A percentile compares a stretch with the other conserved stretches of the same genome.
phyloP scores from a whole-genome alignment of 805 yeast genomes.

The Limtongozyma cylindracea region DNA sequence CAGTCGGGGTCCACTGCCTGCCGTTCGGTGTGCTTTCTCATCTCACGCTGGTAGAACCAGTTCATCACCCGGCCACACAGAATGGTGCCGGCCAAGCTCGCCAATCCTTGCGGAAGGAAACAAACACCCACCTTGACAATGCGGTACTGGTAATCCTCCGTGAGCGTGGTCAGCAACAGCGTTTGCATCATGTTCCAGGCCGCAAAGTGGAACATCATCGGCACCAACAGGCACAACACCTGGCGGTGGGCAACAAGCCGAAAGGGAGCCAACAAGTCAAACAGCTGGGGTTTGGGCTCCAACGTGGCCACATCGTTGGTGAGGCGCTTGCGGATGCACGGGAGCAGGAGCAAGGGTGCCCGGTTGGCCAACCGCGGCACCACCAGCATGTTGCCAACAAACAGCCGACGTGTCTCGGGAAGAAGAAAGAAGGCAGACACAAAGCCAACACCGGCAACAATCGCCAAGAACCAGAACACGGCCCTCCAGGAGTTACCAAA shows the following conservation, averaged over 20 bases:
- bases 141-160: slow-evolving; percentile 7
- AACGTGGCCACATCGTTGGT: slow-evolving; percentile 6
- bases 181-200: slow-evolving; percentile 50
- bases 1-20: no score
- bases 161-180: slow-evolving; percentile 28
- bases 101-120: slow-evolving; percentile 52
- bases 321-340: slow-evolving; percentile 6
- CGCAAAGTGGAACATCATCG: slow-evolving; percentile 38
- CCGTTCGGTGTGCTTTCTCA: no score
- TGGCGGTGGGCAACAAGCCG: slow-evolving; percentile 16
- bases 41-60: slow-evolving; percentile 22
- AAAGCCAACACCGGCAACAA: slow-evolving; percentile 25
- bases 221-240: slow-evolving; percentile 21
- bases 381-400: slow-evolving; percentile 57
- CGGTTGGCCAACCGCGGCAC: slow-evolving; percentile 14
- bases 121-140: slow-evolving; percentile 41
- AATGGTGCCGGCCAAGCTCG: slow-evolving; percentile 35
- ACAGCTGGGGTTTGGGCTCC: no score
- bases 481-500: slow-evolving; percentile 50
- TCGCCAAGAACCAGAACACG: slow-evolving; percentile 51
- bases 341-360: slow-evolving; percentile 17
- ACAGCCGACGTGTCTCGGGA: slow-evolving; percentile 53
- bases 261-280: no score
- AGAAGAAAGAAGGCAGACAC: slow-evolving; percentile 9
- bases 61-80: slow-evolving; percentile 31